A percentile compares a stretch with the other conserved stretches of the same genome.
These are phyloP conservation scores for Colletotrichum acutatum DNA, from an alignment of 2,329 filamentous ascomycete genomes.

Conservation along the genomic window DNA sequence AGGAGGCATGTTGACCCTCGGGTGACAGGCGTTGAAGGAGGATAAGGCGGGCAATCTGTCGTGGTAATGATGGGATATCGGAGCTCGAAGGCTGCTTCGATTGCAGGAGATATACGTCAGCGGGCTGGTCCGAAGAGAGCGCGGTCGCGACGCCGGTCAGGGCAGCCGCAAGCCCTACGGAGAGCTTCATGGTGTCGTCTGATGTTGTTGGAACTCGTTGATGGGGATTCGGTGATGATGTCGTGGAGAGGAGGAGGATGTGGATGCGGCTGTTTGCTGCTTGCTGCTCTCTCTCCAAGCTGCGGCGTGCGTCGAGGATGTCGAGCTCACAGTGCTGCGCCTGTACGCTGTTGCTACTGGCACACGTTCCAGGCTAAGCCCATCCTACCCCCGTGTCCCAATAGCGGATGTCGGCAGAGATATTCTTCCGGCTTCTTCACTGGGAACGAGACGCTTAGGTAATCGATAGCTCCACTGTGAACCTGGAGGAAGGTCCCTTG, in stretches of 20 bases:
- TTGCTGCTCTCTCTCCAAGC: constrained; percentile 31
- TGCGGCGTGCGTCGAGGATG: constrained; percentile 21
- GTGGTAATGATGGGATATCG: constrained; percentile 56
- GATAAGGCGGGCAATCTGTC: constrained; percentile 67
- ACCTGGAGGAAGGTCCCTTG: not conserved
- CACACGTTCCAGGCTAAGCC: not conserved
- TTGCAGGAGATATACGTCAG: constrained; percentile 65
- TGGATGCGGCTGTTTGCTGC: constrained; percentile 27
- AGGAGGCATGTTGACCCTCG: constrained; percentile 58
- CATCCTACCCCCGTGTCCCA: not conserved
- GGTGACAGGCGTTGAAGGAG: constrained; percentile 66
- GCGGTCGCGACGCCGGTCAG: constrained; percentile 52
- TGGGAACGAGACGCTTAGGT: too few relatives aligned
- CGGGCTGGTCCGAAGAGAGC: constrained; percentile 47
- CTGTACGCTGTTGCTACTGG: not conserved
- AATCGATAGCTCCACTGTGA: accelerated
- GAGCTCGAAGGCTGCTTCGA: constrained; percentile 45
- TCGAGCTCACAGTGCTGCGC: constrained; percentile 12
- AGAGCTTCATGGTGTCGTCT: constrained; percentile 54
- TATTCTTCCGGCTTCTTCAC: not conserved
- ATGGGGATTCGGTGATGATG: constrained; percentile 5
- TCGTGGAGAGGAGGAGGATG: constrained; percentile 6
- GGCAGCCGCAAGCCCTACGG: constrained; percentile 51
- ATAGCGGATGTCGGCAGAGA: not conserved
- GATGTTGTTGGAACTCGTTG: not conserved